A percentile compares a stretch with the other conserved stretches of the same genome.
Evolutionary conservation across 306 rosid species (phyloP).

Genomic region (Cucurbita ficifolia): DNA sequence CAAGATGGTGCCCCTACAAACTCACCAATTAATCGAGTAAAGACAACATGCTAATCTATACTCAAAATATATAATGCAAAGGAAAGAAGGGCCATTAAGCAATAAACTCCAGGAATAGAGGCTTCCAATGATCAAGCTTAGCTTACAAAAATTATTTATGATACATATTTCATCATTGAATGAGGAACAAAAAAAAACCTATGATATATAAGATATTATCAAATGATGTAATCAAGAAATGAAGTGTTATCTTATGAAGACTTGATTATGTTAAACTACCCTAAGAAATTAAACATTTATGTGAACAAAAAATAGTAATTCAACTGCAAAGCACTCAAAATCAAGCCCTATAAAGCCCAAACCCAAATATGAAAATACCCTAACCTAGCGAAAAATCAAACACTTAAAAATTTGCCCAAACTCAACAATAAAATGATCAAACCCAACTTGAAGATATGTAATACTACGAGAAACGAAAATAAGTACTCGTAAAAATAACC

Average conservation of each 20-base stretch:
- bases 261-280: neutral
- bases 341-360: neutral
- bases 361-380: neutral
- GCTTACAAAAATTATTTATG: neutral
- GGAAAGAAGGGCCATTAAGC: neutral
- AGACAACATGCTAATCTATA: neutral
- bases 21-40: neutral
- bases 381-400: neutral
- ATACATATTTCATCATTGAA: neutral
- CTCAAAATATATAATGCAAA: neutral
- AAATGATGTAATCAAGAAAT: neutral
- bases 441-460: neutral
- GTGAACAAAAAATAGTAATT: neutral
- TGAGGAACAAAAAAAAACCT: neutral
- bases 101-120: neutral
- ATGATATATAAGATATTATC: neutral
- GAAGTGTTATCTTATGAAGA: neutral
- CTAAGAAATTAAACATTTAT: neutral
- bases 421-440: neutral
- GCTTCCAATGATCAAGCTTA: neutral
- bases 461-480: neutral
- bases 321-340: neutral
- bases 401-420: neutral
- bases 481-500: neutral
- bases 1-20: conserved; percentile 83